phyloP scores from a whole-genome alignment of 2,329 filamentous ascomycete genomes.

The Xylariales sp. region DNA sequence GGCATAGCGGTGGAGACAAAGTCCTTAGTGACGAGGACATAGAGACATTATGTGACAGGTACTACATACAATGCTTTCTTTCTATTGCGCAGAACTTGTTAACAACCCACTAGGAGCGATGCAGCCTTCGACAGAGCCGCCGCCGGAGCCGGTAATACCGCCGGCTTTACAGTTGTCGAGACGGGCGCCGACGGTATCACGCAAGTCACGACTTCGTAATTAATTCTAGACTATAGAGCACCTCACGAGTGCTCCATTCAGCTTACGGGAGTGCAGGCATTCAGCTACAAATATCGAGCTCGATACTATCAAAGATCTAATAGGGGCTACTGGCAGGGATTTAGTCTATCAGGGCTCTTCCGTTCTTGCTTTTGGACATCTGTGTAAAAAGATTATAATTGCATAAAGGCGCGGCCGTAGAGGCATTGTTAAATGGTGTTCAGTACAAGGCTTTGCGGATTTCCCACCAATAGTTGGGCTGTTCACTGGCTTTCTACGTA shows the following conservation, averaged over 20 bases:
- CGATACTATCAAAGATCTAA: slow-evolving; percentile 12
- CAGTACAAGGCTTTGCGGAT: slow-evolving; percentile 2
- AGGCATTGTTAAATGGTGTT: slow-evolving; percentile 12
- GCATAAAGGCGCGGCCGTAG: slow-evolving; percentile 2
- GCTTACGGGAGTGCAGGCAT: slow-evolving; percentile 17
- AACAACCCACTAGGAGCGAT: slow-evolving; percentile 58
- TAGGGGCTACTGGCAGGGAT: neutral
- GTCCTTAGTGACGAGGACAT: slow-evolving; percentile 82
- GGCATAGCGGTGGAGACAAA: slow-evolving; percentile 68
- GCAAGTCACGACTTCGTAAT: slow-evolving; percentile 40
- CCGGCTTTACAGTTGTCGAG: slow-evolving; percentile 81
- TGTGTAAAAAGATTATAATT: slow-evolving; percentile 4
- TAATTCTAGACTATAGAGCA: neutral
- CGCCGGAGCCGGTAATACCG: slow-evolving; percentile 78
- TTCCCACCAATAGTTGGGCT: neutral
- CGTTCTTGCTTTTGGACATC: slow-evolving; percentile 30
- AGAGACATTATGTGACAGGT: slow-evolving; percentile 80
- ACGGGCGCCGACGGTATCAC: slow-evolving; percentile 70
- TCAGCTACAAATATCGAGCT: slow-evolving; percentile 23
- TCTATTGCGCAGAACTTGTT: slow-evolving; percentile 17
- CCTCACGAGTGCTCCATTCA: neutral
- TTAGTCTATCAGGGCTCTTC: slow-evolving; percentile 14
- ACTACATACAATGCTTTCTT: slow-evolving; percentile 34
- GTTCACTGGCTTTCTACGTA: neutral
- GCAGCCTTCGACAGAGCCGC: slow-evolving; percentile 77